Base-by-base conservation (phyloP, 2,329 filamentous ascomycete genomes). In the Aureobasidium leucospermi region DNA sequence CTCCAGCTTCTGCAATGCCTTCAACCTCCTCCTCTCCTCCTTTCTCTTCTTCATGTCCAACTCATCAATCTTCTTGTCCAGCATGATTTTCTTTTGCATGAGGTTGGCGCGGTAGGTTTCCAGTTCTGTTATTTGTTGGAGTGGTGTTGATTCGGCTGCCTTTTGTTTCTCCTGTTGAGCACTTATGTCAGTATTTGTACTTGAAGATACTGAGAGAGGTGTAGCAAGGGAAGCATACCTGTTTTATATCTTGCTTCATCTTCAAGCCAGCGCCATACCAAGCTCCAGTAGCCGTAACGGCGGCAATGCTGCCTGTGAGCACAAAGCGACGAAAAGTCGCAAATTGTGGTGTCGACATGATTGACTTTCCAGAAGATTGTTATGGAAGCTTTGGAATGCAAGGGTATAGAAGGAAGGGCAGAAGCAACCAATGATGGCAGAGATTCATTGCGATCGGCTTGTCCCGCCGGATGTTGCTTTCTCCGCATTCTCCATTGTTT, bases 261-360 rank as follows among this genome's bases (percentile, higher is more conserved):
- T 85, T 85, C 61, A 86, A 63, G 6, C 78, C 78, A 19, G 84
- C 84, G 28, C 84, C 84, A 65, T 84, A 85, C 62, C 81, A 76
- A 5, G 81, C 77, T 55, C 84, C 83, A 1, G 77, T 78, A 6
- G 79, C 79, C 1, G 82, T 84, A 48, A 84, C 78, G 15, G 79
- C 77, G 9, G 80, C 76, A 16, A 85, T 76, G 3, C 79, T 76
- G 38, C 75, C 78, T 1, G 84, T 83, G 64, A 84, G 69, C 16
- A 84, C 73, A 60, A 80, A 73, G 15, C 79, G 75, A 31, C 79
- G 76, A 7, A 81, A 67, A 23, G 62, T 64, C 28, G 61, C 62
- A 10, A 66, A 58, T 45, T 62, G 41, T 1, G 65, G 49, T 9
- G 60, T 49, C 19, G 65, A 62, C 66, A 68, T 67, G 39, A 10